phyloP scores from a whole-genome alignment of 2,329 filamentous ascomycete genomes.

The Corynespora cassiicola region DNA sequence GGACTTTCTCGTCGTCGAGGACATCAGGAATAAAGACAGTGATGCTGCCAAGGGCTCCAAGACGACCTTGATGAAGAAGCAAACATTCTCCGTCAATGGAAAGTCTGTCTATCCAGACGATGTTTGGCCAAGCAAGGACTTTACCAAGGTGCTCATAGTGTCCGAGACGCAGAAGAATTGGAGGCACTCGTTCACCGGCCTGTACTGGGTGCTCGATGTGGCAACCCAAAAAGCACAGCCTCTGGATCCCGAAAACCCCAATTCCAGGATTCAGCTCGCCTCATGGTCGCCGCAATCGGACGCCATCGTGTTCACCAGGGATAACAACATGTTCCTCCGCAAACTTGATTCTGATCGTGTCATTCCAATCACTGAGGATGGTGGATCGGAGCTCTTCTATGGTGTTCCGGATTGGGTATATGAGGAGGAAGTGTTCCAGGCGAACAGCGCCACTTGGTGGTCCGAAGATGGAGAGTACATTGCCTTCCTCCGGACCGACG shows the following conservation, averaged over 20 bases:
- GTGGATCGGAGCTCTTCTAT: conserved; percentile 88
- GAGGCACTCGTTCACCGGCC: conserved; percentile 85
- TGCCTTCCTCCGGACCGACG: conserved; percentile 92
- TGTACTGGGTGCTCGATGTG: conserved; percentile 94
- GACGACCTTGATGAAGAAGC: conserved; percentile 76
- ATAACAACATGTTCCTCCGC: conserved; percentile 90
- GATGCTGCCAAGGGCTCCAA: conserved; percentile 55
- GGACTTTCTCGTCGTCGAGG: conserved; percentile 84
- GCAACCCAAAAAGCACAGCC: conserved; percentile 77
- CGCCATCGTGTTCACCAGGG: conserved; percentile 84
- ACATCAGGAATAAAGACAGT: conserved; percentile 68
- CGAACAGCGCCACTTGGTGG: conserved; percentile 92
- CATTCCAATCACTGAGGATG: conserved; percentile 81
- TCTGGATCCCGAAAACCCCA: conserved; percentile 71
- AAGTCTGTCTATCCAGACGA: conserved; percentile 63
- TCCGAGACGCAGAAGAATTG: conserved; percentile 78
- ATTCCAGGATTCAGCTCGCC: conserved; percentile 78
- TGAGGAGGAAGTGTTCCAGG: conserved; percentile 82
- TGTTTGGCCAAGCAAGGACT: conserved; percentile 79
- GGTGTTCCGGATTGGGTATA: conserved; percentile 98
- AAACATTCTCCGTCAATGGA: conserved; percentile 66
- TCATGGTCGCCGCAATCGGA: conserved; percentile 89
- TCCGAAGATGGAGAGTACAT: conserved; percentile 86
- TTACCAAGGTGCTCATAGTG: conserved; percentile 85
- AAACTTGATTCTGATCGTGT: conserved; percentile 66